Percentiles rank a stretch among this genome's conserved stretches.
These are phyloP conservation scores for Arabidopsis lyrata DNA, from an alignment of 441 rosid species.

Conservation along the genomic window DNA sequence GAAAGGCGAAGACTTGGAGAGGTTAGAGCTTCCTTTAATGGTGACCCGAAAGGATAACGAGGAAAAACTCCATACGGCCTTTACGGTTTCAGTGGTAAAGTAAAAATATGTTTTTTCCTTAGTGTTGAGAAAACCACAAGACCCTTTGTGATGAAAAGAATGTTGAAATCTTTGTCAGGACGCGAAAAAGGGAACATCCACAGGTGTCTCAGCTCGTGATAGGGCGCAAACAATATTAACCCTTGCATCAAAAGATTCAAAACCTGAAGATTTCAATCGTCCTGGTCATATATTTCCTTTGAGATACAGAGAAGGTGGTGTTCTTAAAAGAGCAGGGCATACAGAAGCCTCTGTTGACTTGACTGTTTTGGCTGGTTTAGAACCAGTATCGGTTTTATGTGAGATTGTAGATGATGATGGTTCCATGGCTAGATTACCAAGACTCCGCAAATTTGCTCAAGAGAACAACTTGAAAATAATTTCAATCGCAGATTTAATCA, in stretches of 20 bases:
- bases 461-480: constrained; percentile 63
- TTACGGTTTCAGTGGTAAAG: constrained; percentile 69
- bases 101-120: not conserved
- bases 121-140: not conserved
- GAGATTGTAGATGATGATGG: constrained; percentile 82
- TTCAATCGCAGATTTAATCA: constrained; percentile 66
- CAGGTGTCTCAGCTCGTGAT: constrained; percentile 72
- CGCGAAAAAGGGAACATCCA: constrained; percentile 59
- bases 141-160: constrained; percentile 9
- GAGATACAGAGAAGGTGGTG: constrained; percentile 70
- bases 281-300: constrained; percentile 75
- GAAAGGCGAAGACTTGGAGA: constrained; percentile 66
- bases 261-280: constrained; percentile 62
- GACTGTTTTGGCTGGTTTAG: constrained; percentile 63
- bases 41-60: constrained; percentile 65
- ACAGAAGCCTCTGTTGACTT: constrained; percentile 75
- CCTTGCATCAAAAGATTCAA: constrained; percentile 61
- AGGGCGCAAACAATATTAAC: constrained; percentile 59
- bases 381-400: constrained; percentile 61
- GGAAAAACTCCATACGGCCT: constrained; percentile 64
- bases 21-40: constrained; percentile 71
- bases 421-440: constrained; percentile 77
- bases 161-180: constrained; percentile 47
- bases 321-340: constrained; percentile 76
- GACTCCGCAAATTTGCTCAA: constrained; percentile 59